Evolutionary conservation across 352 stramenopile species (phyloP).

Genomic region (Globisporangium nunn): DNA sequence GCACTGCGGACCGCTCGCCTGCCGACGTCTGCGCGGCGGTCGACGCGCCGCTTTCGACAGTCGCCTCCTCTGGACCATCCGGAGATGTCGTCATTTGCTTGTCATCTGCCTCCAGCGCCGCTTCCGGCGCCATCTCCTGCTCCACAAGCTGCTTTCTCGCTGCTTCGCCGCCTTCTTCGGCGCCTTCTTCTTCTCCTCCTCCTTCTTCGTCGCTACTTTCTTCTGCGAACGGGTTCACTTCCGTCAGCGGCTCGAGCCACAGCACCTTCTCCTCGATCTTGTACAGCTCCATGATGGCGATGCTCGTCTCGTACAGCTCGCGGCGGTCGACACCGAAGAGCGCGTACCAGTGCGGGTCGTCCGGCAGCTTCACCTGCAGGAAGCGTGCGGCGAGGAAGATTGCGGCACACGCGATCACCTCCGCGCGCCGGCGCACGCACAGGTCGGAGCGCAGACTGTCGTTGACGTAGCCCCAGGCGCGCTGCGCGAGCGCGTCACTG

Average conservation of each 20-base stretch:
- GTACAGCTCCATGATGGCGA: conserved; percentile 61
- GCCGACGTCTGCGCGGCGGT: not conserved
- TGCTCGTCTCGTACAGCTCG: conserved; percentile 39
- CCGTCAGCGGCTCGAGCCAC: conserved; percentile 71
- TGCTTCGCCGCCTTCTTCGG: not conserved
- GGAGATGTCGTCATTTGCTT: not conserved
- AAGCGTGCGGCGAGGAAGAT: conserved; percentile 82
- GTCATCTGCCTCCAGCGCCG: not conserved
- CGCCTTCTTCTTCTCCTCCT: not conserved
- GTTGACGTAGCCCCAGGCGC: conserved; percentile 89
- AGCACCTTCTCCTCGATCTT: conserved; percentile 31
- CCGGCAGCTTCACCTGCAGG: conserved; percentile 43
- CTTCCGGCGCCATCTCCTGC: too few species aligned
- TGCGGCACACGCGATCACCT: conserved; percentile 86
- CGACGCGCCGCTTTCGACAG: too few species aligned
- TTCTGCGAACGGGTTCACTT: conserved; percentile 60
- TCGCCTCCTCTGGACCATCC: conserved; percentile 1
- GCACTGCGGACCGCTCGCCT: not conserved
- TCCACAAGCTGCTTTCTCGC: too few species aligned
- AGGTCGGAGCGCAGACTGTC: conserved; percentile 84
- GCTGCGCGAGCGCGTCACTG: conserved; percentile 62
- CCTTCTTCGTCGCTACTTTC: conserved; percentile 21
- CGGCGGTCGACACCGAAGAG: conserved; percentile 59
- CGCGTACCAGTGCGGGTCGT: conserved; percentile 51
- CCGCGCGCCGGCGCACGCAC: conserved; percentile 70